Conservation (phyloP, 352 stramenopile species). For the Blastocystis sp. region DNA sequence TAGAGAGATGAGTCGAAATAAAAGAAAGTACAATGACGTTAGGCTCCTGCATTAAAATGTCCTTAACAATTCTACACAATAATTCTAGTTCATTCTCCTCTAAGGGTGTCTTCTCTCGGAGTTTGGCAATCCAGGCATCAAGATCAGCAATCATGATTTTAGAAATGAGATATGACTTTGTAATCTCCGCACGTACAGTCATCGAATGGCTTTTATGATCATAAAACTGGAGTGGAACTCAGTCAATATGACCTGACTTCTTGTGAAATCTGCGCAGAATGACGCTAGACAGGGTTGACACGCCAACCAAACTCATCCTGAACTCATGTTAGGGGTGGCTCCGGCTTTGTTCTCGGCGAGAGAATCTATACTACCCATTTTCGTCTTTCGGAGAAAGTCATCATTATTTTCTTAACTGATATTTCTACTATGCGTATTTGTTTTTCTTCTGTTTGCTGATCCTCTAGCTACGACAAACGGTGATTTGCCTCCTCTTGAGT, state of each 20-base stretch:
- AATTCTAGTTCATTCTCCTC: conserved; percentile 80
- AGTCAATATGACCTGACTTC: too few relatives aligned
- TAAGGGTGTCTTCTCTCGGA: conserved; percentile 74
- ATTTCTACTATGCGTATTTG: too few relatives aligned
- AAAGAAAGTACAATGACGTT: conserved; percentile 67
- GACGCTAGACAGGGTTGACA: too few relatives aligned
- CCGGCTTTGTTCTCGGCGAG: too few relatives aligned
- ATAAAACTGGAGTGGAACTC: not conserved
- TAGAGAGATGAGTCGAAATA: not conserved
- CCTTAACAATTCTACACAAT: conserved; percentile 80
- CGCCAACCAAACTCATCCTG: too few relatives aligned
- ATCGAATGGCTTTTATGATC: not conserved
- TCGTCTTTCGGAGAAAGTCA: too few relatives aligned
- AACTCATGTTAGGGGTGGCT: too few relatives aligned
- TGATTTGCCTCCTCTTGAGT: not conserved
- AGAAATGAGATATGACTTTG: not conserved
- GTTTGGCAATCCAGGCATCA: conserved; percentile 77
- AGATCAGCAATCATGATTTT: conserved; percentile 68
- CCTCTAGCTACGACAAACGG: not conserved
- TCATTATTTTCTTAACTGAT: too few relatives aligned
- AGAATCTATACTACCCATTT: too few relatives aligned
- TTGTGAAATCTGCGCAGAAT: too few relatives aligned
- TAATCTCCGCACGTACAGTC: conserved; percentile 25
- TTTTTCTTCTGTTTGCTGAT: too few relatives aligned
- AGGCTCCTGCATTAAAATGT: conserved; percentile 79